Evolutionary conservation across 352 stramenopile species (phyloP).

Genomic region (Blastocystis sp.): DNA sequence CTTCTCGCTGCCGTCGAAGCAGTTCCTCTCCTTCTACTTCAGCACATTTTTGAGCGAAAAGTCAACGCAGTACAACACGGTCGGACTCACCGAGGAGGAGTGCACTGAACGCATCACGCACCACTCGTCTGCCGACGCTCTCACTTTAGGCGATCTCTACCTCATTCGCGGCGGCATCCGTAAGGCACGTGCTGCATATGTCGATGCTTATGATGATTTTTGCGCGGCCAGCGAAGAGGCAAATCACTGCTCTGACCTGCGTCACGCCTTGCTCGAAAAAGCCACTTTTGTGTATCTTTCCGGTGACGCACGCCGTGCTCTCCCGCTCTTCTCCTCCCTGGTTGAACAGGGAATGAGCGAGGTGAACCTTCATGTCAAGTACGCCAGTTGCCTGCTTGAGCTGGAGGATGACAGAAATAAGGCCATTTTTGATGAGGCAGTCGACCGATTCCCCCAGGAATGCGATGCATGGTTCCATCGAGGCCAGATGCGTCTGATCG

Average conservation of each 20-base stretch:
- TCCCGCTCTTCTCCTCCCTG: not conserved
- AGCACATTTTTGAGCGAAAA: slow-evolving; percentile 17
- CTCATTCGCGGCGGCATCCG: slow-evolving; percentile 29
- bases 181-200: slow-evolving; percentile 2
- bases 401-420: not conserved
- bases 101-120: not conserved
- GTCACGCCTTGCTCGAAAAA: not conserved
- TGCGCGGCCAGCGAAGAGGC: not conserved
- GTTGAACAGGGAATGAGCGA: not conserved
- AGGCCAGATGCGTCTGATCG: slow-evolving; percentile 28
- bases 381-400: slow-evolving; percentile 15
- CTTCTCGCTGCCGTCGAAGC: slow-evolving; percentile 8
- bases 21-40: slow-evolving; percentile 57
- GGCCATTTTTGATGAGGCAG: slow-evolving; percentile 23
- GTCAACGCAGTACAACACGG: not conserved
- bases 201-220: slow-evolving; percentile 26
- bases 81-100: not conserved
- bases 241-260: not conserved
- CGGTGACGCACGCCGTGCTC: not conserved
- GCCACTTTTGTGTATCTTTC: slow-evolving; percentile 23
- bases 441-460: not conserved
- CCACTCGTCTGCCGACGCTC: not conserved
- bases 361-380: slow-evolving; percentile 53
- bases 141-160: slow-evolving; percentile 1
- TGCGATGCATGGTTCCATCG: slow-evolving; percentile 55